phyloP scores from a whole-genome alignment of 192 early-diverging fungal genomes.

The Backusella tarrabulga region DNA sequence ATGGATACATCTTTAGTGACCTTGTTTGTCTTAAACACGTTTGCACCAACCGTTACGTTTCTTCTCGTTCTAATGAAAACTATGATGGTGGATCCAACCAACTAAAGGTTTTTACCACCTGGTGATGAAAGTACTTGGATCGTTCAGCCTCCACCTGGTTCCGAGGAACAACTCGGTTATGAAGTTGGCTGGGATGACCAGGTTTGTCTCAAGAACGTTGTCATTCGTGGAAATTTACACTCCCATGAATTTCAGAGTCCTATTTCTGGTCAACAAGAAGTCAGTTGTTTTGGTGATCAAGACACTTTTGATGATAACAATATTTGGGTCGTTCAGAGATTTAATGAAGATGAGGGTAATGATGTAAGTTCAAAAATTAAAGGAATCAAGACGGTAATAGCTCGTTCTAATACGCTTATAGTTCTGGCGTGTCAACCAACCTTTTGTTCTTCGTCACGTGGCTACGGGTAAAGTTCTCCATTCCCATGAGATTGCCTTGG shows the following conservation, averaged over 20 bases:
- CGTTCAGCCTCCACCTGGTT: conserved; percentile 46
- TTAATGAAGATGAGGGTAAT: conserved; percentile 3
- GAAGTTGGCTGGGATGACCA: conserved; percentile 45
- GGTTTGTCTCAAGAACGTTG: conserved; percentile 50
- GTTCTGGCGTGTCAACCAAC: conserved; percentile 45
- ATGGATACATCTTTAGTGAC: conserved; percentile 2
- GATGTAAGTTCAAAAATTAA: background rate
- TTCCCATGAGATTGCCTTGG: conserved; percentile 42
- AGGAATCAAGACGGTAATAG: background rate
- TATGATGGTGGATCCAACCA: conserved; percentile 52
- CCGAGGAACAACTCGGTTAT: conserved; percentile 46
- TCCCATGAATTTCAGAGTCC: conserved; percentile 53
- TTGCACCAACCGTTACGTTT: conserved; percentile 48
- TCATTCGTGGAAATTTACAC: conserved; percentile 52
- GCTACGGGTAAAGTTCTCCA: conserved; percentile 47
- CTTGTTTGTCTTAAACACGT: conserved; percentile 54
- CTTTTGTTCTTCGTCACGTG: conserved; percentile 48
- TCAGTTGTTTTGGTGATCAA: conserved; percentile 54
- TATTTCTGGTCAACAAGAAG: conserved; percentile 56
- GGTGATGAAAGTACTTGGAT: conserved; percentile 52
- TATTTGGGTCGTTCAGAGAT: conserved; percentile 44
- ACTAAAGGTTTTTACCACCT: conserved; percentile 49
- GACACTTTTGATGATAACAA: conserved; percentile 53
- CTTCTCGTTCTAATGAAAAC: conserved; percentile 40
- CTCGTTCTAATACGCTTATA: background rate